Percentiles rank a stretch among this genome's conserved stretches.
phyloP scores from a whole-genome alignment of 1,139 yeast genomes.

The Kluyveromyces sp. region DNA sequence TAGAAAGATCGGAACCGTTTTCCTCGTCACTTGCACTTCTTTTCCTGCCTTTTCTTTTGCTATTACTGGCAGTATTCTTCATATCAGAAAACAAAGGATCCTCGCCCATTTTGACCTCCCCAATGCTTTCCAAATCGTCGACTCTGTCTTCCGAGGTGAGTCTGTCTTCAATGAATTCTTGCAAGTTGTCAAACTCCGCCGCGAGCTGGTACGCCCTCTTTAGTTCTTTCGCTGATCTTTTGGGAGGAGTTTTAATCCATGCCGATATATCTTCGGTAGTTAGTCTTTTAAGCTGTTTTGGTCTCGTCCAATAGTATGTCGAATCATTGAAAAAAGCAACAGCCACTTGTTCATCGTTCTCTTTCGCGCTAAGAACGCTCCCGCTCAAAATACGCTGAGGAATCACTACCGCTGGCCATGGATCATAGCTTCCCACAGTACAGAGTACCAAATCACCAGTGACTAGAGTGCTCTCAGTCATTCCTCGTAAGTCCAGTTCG shows the following conservation, averaged over 20 bases:
- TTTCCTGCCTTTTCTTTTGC: conserved; percentile 5
- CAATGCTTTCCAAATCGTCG: conserved; percentile 19
- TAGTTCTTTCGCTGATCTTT: conserved; percentile 18
- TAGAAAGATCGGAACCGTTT: neutral
- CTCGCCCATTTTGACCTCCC: conserved; percentile 21
- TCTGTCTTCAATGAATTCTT: conserved; percentile 23
- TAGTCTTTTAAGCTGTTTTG: conserved; percentile 24
- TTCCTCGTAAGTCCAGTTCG: neutral
- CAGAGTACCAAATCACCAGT: conserved; percentile 34
- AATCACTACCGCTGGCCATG: conserved; percentile 36
- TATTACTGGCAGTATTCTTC: conserved; percentile 7
- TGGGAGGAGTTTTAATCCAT: conserved; percentile 16
- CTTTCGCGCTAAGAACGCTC: conserved; percentile 26
- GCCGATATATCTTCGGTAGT: conserved; percentile 14
- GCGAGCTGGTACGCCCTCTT: conserved; percentile 29
- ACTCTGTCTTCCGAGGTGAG: conserved; percentile 23
- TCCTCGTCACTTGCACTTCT: conserved; percentile 1
- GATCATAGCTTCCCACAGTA: conserved; percentile 32
- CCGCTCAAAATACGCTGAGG: conserved; percentile 30
- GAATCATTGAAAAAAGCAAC: conserved; percentile 34
- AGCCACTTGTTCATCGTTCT: conserved; percentile 23
- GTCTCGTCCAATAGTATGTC: conserved; percentile 33
- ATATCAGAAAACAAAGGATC: conserved; percentile 24
- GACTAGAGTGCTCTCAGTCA: conserved; percentile 19
- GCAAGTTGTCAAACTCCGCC: conserved; percentile 18